Evolutionary conservation across 2,329 filamentous ascomycete genomes (phyloP).

Genomic region (Xylaria sp.): DNA sequence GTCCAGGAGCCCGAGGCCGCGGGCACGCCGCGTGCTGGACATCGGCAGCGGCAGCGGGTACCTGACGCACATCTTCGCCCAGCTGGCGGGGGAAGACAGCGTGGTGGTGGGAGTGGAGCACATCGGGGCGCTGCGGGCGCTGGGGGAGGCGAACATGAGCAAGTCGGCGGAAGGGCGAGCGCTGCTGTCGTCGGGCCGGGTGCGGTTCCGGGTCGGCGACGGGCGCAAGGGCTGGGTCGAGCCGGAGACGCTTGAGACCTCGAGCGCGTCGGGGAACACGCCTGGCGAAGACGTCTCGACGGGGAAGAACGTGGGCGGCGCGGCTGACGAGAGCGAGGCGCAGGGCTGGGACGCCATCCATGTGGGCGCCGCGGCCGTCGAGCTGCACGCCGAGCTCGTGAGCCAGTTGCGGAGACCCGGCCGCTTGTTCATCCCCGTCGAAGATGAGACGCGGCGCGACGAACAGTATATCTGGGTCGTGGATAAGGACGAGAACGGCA

Average conservation of each 20-base stretch:
- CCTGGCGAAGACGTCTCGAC: conserved; percentile 3
- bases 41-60: conserved; percentile 81
- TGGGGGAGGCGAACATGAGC: conserved; percentile 69
- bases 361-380: conserved; percentile 83
- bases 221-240: conserved; percentile 69
- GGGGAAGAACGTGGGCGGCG: conserved; percentile 53
- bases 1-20: background rate
- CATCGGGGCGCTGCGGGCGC: conserved; percentile 65
- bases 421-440: conserved; percentile 79
- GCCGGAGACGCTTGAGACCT: conserved; percentile 27
- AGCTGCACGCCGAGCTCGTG: conserved; percentile 73
- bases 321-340: conserved; percentile 24
- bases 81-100: conserved; percentile 64
- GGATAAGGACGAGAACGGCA: conserved; percentile 71
- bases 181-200: conserved; percentile 67
- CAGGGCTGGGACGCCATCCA: conserved; percentile 89
- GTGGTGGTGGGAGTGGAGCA: conserved; percentile 77
- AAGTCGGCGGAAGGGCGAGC: conserved; percentile 63
- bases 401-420: conserved; percentile 81
- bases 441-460: conserved; percentile 51
- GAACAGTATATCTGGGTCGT: conserved; percentile 75
- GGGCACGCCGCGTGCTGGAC: conserved; percentile 65
- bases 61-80: conserved; percentile 84
- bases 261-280: conserved; percentile 35
- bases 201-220: conserved; percentile 77